Base-by-base conservation (phyloP, 2,329 filamentous ascomycete species). In the Trichophyton schoenleinii region DNA sequence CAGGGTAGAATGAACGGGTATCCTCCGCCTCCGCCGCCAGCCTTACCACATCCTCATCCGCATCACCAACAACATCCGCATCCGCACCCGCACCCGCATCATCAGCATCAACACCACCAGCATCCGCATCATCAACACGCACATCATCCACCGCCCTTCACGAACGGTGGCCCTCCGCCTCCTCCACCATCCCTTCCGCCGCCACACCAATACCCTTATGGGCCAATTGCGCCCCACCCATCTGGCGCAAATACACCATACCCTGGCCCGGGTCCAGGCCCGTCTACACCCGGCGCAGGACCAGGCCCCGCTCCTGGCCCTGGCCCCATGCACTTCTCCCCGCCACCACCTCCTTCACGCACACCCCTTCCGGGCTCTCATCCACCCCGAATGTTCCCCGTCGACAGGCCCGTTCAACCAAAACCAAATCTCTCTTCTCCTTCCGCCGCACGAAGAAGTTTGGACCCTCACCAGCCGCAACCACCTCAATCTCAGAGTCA, bases 1-100 rank as follows among this genome's bases (percentile, higher is more conserved):
- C 79, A 11, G 15, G 38, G 38, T 15, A 11, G 79, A 42, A 75
- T 81, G 53, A 84, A 83, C 66, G 79, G 80, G 41, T 80, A 71
- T 62, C 67, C 68, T 41, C 68, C 71, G 44, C 65, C 70, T 28
- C 25, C 25, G 25, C 25, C 25, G 4, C 25, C 25, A 28, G 28
- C 28, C 22, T 67, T 71, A 44, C 67, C 71, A 20, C 63, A 64
- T 46, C 71, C 70, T 46, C 72, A 70, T 36, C 65, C 65, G 2
- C 65, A 68, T 36, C 68, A 67, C 25, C 25, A 28, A 28, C 25
- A 28, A 28, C 25, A 28, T 28, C 25, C 25, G 25, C 25, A 28
- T 28, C 25, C 28, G 28, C 28, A 31, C 28, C 28, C 28, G 28
- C 28, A 31, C 28, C 28, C 28, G 28, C 28, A 31, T 7, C 28